phyloP scores from a whole-genome alignment of 306 rosid genomes.

The Fragaria ananassa region DNA sequence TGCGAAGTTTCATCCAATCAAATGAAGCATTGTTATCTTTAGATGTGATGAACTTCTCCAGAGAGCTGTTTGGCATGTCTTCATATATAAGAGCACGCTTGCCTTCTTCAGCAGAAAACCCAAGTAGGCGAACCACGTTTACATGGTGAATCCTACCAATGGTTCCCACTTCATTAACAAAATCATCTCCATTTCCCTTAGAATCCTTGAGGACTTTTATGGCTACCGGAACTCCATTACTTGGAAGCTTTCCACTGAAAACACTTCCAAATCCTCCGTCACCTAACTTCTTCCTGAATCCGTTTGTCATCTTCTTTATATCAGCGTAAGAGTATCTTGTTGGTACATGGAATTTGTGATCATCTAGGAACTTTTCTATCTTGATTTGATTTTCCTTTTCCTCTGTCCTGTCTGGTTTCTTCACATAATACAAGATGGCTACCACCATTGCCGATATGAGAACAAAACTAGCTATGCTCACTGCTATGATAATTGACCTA shows the following conservation, averaged over 20 bases:
- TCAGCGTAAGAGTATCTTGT: conserved; percentile 36
- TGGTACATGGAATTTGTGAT: conserved; percentile 38
- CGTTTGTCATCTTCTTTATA: conserved; percentile 36
- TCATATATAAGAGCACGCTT: conserved; percentile 41
- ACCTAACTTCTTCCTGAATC: conserved; percentile 30
- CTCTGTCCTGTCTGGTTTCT: not conserved
- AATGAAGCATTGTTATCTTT: conserved; percentile 9
- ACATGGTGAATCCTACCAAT: conserved; percentile 45
- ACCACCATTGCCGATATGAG: not conserved
- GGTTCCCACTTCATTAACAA: conserved; percentile 34
- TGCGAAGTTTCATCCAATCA: conserved; percentile 30
- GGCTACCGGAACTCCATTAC: not conserved
- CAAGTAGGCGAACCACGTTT: conserved; percentile 43
- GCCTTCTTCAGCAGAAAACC: conserved; percentile 41
- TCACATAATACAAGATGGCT: not conserved
- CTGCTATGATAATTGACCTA: not conserved
- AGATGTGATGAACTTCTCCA: conserved; percentile 25
- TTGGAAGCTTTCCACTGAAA: conserved; percentile 24
- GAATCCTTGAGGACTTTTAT: conserved; percentile 10
- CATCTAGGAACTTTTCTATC: conserved; percentile 37
- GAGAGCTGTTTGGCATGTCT: conserved; percentile 33
- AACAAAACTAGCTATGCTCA: not conserved
- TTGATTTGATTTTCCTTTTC: conserved; percentile 27
- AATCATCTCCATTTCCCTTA: conserved; percentile 10
- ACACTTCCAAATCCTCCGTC: conserved; percentile 40